Evolutionary conservation across 2,329 filamentous ascomycete species (phyloP), one percentile per base, ranked within the genome.

Genomic region (Colletotrichum orchidophilum): DNA sequence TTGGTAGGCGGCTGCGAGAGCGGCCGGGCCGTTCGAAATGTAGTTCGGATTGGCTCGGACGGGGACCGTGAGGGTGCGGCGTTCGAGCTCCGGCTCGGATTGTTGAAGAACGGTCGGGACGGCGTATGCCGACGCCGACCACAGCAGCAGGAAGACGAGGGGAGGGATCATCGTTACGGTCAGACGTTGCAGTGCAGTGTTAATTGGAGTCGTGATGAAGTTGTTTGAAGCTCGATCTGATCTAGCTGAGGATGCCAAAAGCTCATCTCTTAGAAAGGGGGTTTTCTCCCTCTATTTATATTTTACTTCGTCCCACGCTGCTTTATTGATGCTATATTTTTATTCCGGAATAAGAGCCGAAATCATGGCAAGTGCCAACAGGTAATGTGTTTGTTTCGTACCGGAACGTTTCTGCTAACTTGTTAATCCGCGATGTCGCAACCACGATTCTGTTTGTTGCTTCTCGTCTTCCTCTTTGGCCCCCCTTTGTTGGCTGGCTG

Each of bases 1-100:
- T 26, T 55, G 33, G 29, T 72, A 65, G 21, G 64, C 64, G 31
- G 71, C 64, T 24, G 60, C 69, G 33, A 73, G 60, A 5, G 61
- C 71, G 55, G 63, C 58, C 18, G 69, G 64, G 33, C 71, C 66
- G 49, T 66, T 42, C 18, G 66, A 49, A 2, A 70, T 27, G 50
- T 65, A 50, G 24, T 70, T 49, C 46, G 59, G 70, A 49, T 70
- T 70, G n/a, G 31, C 54, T 7, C 50, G 54, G 39, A 70, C 57
- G 55, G 66, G 60, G 27, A 70, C 26, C n/a, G 35, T 60, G 52
- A 71, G 21, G 21, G 68, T 39, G 31, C 50, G 58, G 35, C 24
- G 68, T 26, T 27, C 21, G 5, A 26, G 55, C 46, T 42, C 42
- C 18, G 18, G 31, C 21, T 21, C 54, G 46, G 55, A 18, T 49